phyloP scores from a whole-genome alignment of 192 early-diverging fungal species.

The Phycomyces blakesleeanus region DNA sequence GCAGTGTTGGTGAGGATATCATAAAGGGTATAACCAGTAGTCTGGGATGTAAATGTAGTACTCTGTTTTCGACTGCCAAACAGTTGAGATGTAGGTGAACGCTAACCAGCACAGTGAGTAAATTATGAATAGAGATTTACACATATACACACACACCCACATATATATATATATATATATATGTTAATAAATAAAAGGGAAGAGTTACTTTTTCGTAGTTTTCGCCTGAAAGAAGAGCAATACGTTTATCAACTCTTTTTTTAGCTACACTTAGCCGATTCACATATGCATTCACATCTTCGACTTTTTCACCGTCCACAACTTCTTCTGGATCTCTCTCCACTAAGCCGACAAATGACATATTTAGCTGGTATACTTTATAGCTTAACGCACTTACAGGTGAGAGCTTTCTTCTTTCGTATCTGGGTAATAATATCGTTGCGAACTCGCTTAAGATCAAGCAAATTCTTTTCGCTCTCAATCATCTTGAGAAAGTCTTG shows the following conservation, averaged over 20 bases:
- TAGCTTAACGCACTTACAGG: conserved; percentile 35
- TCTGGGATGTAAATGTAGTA: neutral
- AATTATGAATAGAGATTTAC: neutral
- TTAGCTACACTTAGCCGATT: conserved; percentile 72
- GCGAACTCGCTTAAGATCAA: conserved; percentile 59
- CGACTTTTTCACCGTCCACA: conserved; percentile 74
- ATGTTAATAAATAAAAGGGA: neutral
- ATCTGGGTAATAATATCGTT: conserved; percentile 75
- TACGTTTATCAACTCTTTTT: conserved; percentile 69
- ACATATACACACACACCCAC: no score
- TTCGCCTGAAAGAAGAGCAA: conserved; percentile 50
- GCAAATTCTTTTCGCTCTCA: conserved; percentile 56
- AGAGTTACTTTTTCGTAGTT: conserved; percentile 25
- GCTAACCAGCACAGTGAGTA: conserved; percentile 5
- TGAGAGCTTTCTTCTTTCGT: conserved; percentile 55
- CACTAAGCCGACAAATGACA: conserved; percentile 45
- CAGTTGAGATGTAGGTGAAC: conserved; percentile 15
- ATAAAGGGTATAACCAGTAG: conserved; percentile 24
- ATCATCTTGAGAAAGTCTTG: conserved; percentile 75
- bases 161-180: no score
- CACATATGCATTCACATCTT: conserved; percentile 69
- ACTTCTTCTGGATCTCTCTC: conserved; percentile 68
- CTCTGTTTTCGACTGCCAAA: conserved; percentile 9
- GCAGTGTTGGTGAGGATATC: conserved; percentile 64
- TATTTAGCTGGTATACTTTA: neutral